Evolutionary conservation across 345 rosid species (phyloP).

Genomic region (Ricinus communis): DNA sequence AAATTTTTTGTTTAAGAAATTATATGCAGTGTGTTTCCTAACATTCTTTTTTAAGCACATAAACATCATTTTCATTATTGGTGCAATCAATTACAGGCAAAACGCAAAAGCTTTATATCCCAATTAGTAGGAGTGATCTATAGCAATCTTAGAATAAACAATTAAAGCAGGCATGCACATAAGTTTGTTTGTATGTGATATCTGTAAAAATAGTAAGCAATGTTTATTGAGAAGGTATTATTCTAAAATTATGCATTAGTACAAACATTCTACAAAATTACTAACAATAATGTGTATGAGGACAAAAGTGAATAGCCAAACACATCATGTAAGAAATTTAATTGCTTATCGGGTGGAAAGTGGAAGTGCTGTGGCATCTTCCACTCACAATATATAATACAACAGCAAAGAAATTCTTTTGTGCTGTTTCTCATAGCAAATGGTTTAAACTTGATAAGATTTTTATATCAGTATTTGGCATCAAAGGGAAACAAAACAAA

Average conservation of each 20-base stretch:
- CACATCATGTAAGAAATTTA: background rate
- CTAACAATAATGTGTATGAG: background rate
- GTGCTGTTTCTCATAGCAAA: conserved; percentile 6
- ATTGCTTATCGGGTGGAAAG: conserved; percentile 10
- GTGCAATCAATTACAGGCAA: background rate
- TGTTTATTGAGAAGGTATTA: no score
- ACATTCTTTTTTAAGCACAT: no score
- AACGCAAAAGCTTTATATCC: background rate
- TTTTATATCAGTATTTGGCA: conserved; percentile 5
- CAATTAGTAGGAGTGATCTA: background rate
- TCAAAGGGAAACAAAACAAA: background rate
- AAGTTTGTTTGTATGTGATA: background rate
- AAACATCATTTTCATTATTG: background rate
- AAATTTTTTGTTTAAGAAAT: background rate
- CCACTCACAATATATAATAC: conserved; percentile 23
- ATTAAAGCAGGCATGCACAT: conserved; percentile 8
- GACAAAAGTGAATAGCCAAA: background rate
- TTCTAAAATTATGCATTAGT: no score
- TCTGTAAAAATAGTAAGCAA: background rate
- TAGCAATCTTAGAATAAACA: background rate
- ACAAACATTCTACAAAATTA: background rate
- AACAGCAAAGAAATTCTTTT: background rate
- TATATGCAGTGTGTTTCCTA: no score
- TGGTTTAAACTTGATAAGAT: background rate
- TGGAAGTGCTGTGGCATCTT: conserved; percentile 31